These are phyloP conservation scores for Gastrolobium bilobum DNA, from an alignment of 306 rosid genomes.

Conservation along the genomic window DNA sequence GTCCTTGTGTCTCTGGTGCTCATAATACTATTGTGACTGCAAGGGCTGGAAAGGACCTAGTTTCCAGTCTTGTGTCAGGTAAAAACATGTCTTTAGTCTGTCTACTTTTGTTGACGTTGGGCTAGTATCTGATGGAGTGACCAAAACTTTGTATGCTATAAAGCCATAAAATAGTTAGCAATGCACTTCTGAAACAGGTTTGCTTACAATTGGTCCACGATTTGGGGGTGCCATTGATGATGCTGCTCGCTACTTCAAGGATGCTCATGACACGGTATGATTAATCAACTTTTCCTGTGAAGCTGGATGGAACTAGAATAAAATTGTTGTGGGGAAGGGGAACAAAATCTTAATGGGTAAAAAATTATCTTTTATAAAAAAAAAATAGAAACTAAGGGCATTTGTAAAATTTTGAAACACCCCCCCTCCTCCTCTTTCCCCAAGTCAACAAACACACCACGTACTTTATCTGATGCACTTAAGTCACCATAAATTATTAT, in stretches of 20 bases:
- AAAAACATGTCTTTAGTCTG: constrained; percentile 40
- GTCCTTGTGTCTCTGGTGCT: constrained; percentile 99
- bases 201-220: constrained; percentile 99
- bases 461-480: no score
- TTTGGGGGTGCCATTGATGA: constrained; percentile 99
- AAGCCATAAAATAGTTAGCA: constrained; percentile 43
- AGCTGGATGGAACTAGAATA: constrained; percentile 28
- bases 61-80: constrained; percentile 97
- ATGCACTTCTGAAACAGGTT: constrained; percentile 74
- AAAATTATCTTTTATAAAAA: constrained; percentile 1
- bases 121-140: constrained; percentile 24
- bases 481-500: no score
- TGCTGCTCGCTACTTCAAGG: constrained; percentile 99
- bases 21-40: constrained; percentile 98
- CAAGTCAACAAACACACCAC: neutral
- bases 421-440: neutral
- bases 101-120: constrained; percentile 20
- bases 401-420: constrained; percentile 19
- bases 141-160: constrained; percentile 19
- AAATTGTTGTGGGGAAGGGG: neutral
- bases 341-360: constrained; percentile 13
- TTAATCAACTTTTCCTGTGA: constrained; percentile 37
- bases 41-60: constrained; percentile 99
- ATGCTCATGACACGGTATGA: constrained; percentile 90
- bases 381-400: neutral